These are phyloP conservation scores for Elsinoe ampelina DNA, from an alignment of 2,329 filamentous ascomycete genomes.

Conservation along the genomic window DNA sequence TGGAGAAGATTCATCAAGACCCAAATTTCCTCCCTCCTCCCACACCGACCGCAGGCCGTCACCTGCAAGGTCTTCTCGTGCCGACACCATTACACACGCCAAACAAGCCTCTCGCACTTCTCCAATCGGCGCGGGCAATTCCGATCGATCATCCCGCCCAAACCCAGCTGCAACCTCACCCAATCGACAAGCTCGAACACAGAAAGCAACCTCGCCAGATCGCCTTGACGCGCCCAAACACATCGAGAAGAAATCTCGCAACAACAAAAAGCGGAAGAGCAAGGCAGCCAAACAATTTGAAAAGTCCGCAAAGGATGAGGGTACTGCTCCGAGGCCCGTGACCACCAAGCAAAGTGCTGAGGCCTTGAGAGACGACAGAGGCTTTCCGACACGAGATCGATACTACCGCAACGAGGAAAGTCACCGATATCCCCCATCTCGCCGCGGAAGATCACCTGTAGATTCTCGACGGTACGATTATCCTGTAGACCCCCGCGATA, in stretches of 20 bases:
- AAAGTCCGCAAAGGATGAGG: not conserved
- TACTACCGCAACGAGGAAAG: not conserved
- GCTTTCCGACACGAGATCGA: not conserved
- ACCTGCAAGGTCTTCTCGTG: not conserved
- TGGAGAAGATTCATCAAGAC: constrained; percentile 4
- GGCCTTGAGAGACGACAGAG: not conserved
- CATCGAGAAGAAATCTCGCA: not conserved
- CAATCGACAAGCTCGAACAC: not conserved
- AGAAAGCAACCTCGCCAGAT: not conserved
- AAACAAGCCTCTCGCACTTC: not conserved
- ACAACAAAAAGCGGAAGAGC: not conserved
- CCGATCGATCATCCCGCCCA: not conserved
- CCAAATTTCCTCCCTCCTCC: not conserved
- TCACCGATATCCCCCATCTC: not conserved
- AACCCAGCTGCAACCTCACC: not conserved
- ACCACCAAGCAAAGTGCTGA: not conserved
- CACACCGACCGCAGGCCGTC: constrained; percentile 4
- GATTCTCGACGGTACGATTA: not conserved
- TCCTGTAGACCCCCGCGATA: not conserved
- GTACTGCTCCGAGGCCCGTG: not conserved
- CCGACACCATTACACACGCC: not conserved
- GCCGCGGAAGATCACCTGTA: not conserved
- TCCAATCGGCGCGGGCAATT: not conserved
- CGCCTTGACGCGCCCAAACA: not conserved
- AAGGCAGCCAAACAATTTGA: not conserved